Conservation (phyloP, 352 stramenopile genomes). For the Phytophthora syringae region DNA sequence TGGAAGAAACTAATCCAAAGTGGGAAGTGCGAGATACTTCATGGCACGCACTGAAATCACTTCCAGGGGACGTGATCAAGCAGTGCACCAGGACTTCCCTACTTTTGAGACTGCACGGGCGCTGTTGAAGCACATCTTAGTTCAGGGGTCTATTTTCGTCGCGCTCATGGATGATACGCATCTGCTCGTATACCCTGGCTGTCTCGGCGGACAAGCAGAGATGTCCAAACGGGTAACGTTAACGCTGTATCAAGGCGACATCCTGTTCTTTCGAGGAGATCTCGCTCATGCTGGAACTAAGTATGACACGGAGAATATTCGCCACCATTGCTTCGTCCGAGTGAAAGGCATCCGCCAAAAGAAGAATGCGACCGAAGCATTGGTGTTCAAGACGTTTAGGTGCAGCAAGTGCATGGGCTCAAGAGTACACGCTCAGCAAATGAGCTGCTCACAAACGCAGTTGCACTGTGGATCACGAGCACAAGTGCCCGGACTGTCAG, state of each 20-base stretch:
- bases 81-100: background rate
- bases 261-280: background rate
- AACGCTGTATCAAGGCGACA: background rate
- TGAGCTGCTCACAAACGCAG: no score
- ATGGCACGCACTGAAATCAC: background rate
- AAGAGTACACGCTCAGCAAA: no score
- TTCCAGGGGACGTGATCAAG: background rate
- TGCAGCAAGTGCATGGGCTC: background rate
- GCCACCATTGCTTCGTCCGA: background rate
- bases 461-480: no score
- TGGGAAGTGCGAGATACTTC: background rate
- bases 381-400: background rate
- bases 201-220: background rate
- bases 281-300: background rate
- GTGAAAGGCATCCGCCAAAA: background rate
- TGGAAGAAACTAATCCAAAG: no score
- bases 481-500: no score
- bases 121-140: background rate
- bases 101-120: background rate
- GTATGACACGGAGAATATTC: background rate
- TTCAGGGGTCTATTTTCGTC: background rate
- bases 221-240: background rate
- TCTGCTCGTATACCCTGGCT: background rate
- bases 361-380: background rate
- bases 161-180: background rate